A percentile compares a stretch with the other conserved stretches of the same genome.
Evolutionary conservation across 495 filamentous ascomycete genomes (phyloP).

Genomic region (Penicillium paradoxum): DNA sequence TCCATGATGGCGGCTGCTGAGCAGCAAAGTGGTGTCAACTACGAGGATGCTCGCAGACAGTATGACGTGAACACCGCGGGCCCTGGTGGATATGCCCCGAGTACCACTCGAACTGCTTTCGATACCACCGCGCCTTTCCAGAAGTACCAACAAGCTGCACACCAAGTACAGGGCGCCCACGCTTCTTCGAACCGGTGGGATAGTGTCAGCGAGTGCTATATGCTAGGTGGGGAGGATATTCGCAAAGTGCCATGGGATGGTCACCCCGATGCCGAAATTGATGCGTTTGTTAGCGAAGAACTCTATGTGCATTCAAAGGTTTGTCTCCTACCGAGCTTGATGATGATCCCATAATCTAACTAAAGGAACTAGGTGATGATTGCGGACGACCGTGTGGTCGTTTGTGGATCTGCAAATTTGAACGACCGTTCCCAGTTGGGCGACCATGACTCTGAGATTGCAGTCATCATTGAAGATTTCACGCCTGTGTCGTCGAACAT

Average conservation of each 20-base stretch:
- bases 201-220: constrained; percentile 75
- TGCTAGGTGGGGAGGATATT: constrained; percentile 74
- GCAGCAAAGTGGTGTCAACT: constrained; percentile 62
- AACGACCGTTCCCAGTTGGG: constrained; percentile 94
- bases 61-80: constrained; percentile 51
- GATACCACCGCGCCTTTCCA: constrained; percentile 44
- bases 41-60: constrained; percentile 63
- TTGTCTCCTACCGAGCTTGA: constrained; percentile 7
- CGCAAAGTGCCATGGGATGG: constrained; percentile 72
- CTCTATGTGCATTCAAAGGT: constrained; percentile 92
- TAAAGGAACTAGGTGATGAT: constrained; percentile 59
- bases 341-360: constrained; percentile 13
- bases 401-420: constrained; percentile 89
- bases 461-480: constrained; percentile 75
- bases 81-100: constrained; percentile 37
- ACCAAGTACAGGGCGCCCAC: constrained; percentile 31
- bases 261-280: constrained; percentile 65
- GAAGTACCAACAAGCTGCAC: constrained; percentile 65
- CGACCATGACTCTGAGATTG: constrained; percentile 78
- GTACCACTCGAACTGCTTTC: constrained; percentile 32
- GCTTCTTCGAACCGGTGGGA: constrained; percentile 56
- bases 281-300: constrained; percentile 88
- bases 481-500: constrained; percentile 64
- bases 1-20: constrained; percentile 60
- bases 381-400: constrained; percentile 82